These are phyloP conservation scores for Paxillus ammoniavirescens DNA, from an alignment of 768 basidiomycete genomes.

Conservation along the genomic window DNA sequence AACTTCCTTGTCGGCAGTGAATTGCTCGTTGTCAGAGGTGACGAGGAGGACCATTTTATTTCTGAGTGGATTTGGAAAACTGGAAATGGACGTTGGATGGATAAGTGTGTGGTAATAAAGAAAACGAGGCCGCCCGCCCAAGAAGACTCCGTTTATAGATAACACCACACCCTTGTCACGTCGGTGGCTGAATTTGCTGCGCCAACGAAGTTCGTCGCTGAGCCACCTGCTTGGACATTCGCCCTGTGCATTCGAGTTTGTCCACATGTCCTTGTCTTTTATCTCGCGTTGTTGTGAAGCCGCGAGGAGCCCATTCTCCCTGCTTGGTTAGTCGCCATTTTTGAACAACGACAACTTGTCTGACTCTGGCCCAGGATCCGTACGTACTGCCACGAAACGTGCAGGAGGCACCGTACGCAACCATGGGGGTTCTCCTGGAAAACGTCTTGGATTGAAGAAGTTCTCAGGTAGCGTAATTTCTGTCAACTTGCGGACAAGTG, in stretches of 20 bases:
- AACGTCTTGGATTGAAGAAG: constrained; percentile 93
- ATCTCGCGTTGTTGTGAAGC: constrained; percentile 42
- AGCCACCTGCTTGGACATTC: too few relatives aligned
- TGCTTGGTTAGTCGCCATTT: constrained; percentile 26
- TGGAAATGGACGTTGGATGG: neutral
- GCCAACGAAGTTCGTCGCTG: too few relatives aligned
- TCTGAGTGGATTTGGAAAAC: neutral
- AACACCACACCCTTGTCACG: constrained; percentile 1
- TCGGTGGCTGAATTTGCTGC: neutral
- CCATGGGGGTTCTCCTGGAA: constrained; percentile 89
- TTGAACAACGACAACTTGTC: neutral
- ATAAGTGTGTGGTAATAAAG: neutral
- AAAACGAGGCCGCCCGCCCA: neutral
- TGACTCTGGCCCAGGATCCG: constrained; percentile 45
- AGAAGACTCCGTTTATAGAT: constrained; percentile 3
- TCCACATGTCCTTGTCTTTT: constrained; percentile 27
- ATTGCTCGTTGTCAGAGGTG: constrained; percentile 95
- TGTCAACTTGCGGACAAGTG: neutral
- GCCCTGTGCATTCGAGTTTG: neutral
- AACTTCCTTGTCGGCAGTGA: constrained; percentile 90
- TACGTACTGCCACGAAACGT: constrained; percentile 94
- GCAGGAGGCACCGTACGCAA: constrained; percentile 95
- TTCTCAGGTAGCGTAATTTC: constrained; percentile 70
- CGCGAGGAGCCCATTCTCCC: constrained; percentile 49
- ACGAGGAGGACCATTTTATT: constrained; percentile 76